Evolutionary conservation across 2,329 filamentous ascomycete species (phyloP).

Genomic region (Colletotrichum lini): DNA sequence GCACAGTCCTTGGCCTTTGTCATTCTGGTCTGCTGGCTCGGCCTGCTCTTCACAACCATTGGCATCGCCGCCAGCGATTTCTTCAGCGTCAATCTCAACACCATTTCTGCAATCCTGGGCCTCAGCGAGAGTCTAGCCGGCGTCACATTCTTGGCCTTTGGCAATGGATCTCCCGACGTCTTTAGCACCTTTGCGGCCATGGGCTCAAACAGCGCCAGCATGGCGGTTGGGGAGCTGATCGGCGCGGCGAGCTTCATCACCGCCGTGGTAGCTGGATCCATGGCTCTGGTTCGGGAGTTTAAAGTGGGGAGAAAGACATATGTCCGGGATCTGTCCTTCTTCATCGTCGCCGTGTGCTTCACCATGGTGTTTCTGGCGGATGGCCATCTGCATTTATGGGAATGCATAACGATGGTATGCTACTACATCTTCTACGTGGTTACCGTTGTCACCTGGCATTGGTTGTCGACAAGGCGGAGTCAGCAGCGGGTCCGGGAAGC

Average conservation of each 20-base stretch:
- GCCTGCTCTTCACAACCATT: conserved; percentile 93
- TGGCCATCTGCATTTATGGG: conserved; percentile 87
- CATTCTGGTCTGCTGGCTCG: conserved; percentile 86
- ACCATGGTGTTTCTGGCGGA: conserved; percentile 91
- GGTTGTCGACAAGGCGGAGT: conserved; percentile 78
- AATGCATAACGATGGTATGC: conserved; percentile 89
- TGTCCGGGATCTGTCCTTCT: conserved; percentile 91
- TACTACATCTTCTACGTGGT: conserved; percentile 93
- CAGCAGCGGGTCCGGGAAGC: conserved; percentile 75
- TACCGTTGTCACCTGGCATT: conserved; percentile 93
- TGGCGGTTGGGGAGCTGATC: conserved; percentile 95
- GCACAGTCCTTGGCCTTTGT: conserved; percentile 84
- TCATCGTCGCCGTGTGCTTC: conserved; percentile 88
- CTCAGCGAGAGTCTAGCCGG: conserved; percentile 97
- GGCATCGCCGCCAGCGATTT: conserved; percentile 98
- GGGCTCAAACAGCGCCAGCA: conserved; percentile 95
- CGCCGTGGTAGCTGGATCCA: conserved; percentile 94
- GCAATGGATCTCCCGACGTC: conserved; percentile 97
- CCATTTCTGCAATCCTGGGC: conserved; percentile 88
- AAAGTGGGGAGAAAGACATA: conserved; percentile 92
- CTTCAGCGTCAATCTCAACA: conserved; percentile 96
- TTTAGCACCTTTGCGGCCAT: conserved; percentile 99
- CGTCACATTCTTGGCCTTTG: conserved; percentile 96
- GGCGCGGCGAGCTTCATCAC: conserved; percentile 97
- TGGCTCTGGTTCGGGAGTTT: conserved; percentile 97